Conservation (phyloP, 768 basidiomycete species). For the Boletus vinaceobasis region DNA sequence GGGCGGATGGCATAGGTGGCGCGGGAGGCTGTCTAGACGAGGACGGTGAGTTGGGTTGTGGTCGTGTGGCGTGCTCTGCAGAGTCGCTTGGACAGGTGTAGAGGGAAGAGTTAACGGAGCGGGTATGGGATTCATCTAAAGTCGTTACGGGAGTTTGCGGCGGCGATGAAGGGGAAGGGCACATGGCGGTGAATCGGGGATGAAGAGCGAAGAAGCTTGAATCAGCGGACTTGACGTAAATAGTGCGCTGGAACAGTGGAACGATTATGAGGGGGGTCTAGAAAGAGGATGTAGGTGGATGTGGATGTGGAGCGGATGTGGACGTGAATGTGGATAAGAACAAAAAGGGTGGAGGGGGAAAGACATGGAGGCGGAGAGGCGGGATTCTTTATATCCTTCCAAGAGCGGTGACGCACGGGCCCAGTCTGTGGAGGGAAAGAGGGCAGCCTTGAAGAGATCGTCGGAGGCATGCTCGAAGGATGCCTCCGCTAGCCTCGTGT, state of each 20-base stretch:
- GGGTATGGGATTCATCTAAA: constrained; percentile 9
- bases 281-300: constrained; percentile 17
- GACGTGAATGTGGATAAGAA: constrained; percentile 1
- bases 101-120: constrained; percentile 5
- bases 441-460: constrained; percentile 13
- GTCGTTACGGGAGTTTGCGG: constrained; percentile 23
- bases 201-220: constrained; percentile 11
- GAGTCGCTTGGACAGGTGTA: not conserved
- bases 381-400: constrained; percentile 25
- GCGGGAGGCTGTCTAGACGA: constrained; percentile 19
- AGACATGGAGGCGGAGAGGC: constrained; percentile 7
- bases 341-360: constrained; percentile 4
- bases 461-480: constrained; percentile 23
- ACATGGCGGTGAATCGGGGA: constrained; percentile 29
- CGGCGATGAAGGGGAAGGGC: constrained; percentile 21
- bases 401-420: constrained; percentile 28
- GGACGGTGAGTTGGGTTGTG: constrained; percentile 6
- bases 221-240: constrained; percentile 23
- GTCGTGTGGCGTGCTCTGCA: constrained; percentile 3
- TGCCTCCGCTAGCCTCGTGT: constrained; percentile 19
- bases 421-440: constrained; percentile 20
- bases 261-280: constrained; percentile 6
- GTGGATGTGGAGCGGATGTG: constrained; percentile 15
- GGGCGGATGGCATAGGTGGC: constrained; percentile 15
- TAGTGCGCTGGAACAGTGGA: constrained; percentile 10